These are phyloP conservation scores for Crithidia acanthocephali DNA, from an alignment of 208 protist genomes.

Conservation along the genomic window DNA sequence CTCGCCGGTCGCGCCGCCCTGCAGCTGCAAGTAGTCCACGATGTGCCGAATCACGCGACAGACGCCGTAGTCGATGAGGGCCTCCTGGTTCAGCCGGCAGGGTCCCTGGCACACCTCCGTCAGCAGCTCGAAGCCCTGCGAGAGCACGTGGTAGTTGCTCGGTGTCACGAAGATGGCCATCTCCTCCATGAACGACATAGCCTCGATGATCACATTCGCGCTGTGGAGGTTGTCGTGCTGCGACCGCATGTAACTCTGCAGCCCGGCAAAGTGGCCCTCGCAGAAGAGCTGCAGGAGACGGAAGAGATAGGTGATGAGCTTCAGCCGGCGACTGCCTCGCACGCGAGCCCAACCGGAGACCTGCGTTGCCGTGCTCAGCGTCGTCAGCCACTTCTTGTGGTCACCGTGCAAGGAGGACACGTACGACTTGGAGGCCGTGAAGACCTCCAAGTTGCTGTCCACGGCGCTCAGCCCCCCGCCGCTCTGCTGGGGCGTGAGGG, in stretches of 20 bases:
- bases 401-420: constrained; percentile 13
- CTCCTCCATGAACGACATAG: constrained; percentile 70
- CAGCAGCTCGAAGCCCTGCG: constrained; percentile 79
- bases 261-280: constrained; percentile 86
- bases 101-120: constrained; percentile 94
- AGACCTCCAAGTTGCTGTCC: constrained; percentile 23
- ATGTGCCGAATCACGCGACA: constrained; percentile 49
- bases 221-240: constrained; percentile 85
- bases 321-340: constrained; percentile 45
- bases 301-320: constrained; percentile 65
- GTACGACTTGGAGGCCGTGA: constrained; percentile 18
- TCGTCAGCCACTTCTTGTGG: constrained; percentile 8
- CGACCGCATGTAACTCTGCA: constrained; percentile 92
- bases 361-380: constrained; percentile 15
- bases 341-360: constrained; percentile 65
- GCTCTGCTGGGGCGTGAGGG: constrained; percentile 25
- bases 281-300: constrained; percentile 94
- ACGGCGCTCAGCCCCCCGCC: neutral
- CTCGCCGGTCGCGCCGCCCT: constrained; percentile 13
- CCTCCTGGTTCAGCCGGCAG: constrained; percentile 86
- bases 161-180: constrained; percentile 50
- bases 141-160: constrained; percentile 53
- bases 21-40: constrained; percentile 36
- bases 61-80: constrained; percentile 61
- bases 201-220: constrained; percentile 86